phyloP scores from a whole-genome alignment of 164 flowering plant genomes.

The Berberis thunbergii region DNA sequence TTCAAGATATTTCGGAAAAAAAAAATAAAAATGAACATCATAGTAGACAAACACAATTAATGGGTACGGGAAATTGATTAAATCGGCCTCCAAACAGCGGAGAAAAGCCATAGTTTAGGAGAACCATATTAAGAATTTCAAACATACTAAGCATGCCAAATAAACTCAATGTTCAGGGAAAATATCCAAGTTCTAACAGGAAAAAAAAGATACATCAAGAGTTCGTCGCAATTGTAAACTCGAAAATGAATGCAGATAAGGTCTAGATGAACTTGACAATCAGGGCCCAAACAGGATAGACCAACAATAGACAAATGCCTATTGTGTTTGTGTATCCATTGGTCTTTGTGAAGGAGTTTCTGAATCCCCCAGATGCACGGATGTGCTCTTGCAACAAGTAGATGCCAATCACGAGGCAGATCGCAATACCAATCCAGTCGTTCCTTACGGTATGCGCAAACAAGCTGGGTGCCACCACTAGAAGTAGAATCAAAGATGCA shows the following conservation, averaged over 20 bases:
- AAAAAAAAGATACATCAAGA: not conserved
- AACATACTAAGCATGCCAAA: too few species aligned
- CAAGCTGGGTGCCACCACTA: conserved; percentile 73
- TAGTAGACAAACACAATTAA: too few species aligned
- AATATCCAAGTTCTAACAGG: too few species aligned
- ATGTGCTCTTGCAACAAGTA: conserved; percentile 93
- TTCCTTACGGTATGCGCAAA: conserved; percentile 45
- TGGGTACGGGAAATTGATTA: too few species aligned
- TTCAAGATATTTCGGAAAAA: too few species aligned
- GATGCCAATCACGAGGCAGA: conserved; percentile 63
- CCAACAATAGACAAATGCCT: conserved; percentile 62
- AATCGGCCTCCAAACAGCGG: too few species aligned
- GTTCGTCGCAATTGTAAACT: not conserved
- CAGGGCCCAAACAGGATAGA: conserved; percentile 72
- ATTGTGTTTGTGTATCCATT: conserved; percentile 79
- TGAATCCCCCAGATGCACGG: conserved; percentile 81
- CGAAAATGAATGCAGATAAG: not conserved
- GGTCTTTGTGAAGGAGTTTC: conserved; percentile 67
- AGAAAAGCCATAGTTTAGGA: too few species aligned
- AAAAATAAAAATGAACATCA: too few species aligned
- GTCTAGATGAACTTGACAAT: conserved; percentile 15
- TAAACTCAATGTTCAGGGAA: too few species aligned
- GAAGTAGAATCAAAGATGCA: conserved; percentile 66
- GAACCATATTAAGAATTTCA: too few species aligned
- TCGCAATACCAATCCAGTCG: conserved; percentile 40